Conservation (phyloP, 2,329 filamentous ascomycete species). For the Shiraia bambusicola region DNA sequence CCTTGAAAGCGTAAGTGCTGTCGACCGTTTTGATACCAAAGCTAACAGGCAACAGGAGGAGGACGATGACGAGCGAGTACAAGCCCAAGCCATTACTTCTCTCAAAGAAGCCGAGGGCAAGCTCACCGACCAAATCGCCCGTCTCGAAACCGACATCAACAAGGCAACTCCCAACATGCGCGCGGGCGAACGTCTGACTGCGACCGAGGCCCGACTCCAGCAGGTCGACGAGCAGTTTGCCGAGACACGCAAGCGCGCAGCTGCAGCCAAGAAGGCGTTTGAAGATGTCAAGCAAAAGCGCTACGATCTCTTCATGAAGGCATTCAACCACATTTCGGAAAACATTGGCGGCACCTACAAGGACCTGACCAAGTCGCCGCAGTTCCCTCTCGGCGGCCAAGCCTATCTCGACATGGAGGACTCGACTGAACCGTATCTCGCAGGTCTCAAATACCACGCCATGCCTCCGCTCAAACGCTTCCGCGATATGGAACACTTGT, state of each 20-base stretch:
- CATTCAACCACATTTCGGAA: conserved; percentile 91
- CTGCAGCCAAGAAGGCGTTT: conserved; percentile 78
- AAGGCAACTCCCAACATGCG: conserved; percentile 97
- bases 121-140: conserved; percentile 74
- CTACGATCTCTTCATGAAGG: conserved; percentile 90
- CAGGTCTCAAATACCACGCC: conserved; percentile 96
- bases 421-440: conserved; percentile 92
- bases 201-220: conserved; percentile 78
- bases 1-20: conserved; percentile 40
- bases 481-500: conserved; percentile 97
- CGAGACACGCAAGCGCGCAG: conserved; percentile 72
- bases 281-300: conserved; percentile 78
- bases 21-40: background rate
- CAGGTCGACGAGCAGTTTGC: conserved; percentile 88
- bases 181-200: conserved; percentile 86
- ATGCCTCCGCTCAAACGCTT: conserved; percentile 99
- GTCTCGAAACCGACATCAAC: conserved; percentile 76
- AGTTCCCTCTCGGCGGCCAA: conserved; percentile 89
- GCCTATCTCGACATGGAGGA: conserved; percentile 93
- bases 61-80: conserved; percentile 55
- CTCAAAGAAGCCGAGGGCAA: conserved; percentile 62
- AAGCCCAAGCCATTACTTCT: conserved; percentile 17
- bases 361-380: conserved; percentile 84
- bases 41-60: conserved; percentile 55
- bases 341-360: conserved; percentile 94